Evolutionary conservation across 2,329 filamentous ascomycete genomes (phyloP), one percentile per base, ranked within the genome.

Genomic region (Ophiostoma australiae): DNA sequence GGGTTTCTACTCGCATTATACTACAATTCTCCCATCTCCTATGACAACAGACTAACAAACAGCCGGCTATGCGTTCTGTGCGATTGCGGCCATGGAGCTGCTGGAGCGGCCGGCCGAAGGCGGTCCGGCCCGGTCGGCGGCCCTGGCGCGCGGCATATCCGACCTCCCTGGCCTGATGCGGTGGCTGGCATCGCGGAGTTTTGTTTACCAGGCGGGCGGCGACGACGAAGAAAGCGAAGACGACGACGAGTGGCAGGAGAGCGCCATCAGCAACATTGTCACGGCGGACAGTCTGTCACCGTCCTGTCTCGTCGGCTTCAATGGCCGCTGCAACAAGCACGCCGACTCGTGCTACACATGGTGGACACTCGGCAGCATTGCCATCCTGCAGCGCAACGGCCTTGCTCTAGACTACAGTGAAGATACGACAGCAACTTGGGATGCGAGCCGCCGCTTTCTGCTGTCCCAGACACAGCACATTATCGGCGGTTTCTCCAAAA

Each of bases 271-370:
- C 15, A 41, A 48, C 13, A 39, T 71, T 7, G 52, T 66, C 4
- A 69, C 70, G 1, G 17, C 68, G 15, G 44, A 33, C n/a, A 27
- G 20, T 6, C 31, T 66, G 5, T 23, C 39, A 1, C 44, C 68
- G 1, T 23, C 81, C 11, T 85, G 55, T 61, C 31, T 55, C 39
- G 33, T 92, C 1, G 95, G 94, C 11, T 93, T 96, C 81, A 97
- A 96, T 76, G 95, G 95, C 35, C 89, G 95, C 68, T 89, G 88
- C 78, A 97, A 97, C 82, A 99, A 99, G 80, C 85, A 90, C 67
- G 91, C 92, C 11, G 95, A 99, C 80, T 98, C 95, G 0, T 99
- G 95, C 81, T 99, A 99, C 79, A 90, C 89, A 31, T 99, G 94
- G 84, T 99, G 95, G 95, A 92, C 92, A 0, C 85, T 86, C 4